Evolutionary conservation across 129 eudicot species (phyloP).

Genomic region (Flaveria trinervia): DNA sequence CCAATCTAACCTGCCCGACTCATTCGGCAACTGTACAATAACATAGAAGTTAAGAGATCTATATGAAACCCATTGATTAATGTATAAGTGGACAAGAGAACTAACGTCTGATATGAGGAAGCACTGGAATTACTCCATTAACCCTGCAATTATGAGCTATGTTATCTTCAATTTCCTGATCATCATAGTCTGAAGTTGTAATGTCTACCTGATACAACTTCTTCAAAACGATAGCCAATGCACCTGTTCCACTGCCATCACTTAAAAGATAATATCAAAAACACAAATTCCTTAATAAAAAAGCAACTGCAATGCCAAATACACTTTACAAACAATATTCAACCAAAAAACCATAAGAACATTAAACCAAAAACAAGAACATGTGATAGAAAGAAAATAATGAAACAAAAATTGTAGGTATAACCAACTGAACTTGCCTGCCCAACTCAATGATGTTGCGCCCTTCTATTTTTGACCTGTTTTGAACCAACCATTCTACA

Average conservation of each 20-base stretch:
- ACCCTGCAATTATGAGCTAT: slow-evolving; percentile 82
- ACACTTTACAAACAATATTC: neutral
- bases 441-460: slow-evolving; percentile 72
- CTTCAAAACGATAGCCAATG: slow-evolving; percentile 76
- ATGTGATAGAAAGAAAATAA: neutral
- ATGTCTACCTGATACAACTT: slow-evolving; percentile 69
- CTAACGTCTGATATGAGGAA: slow-evolving; percentile 90
- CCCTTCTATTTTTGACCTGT: slow-evolving; percentile 62
- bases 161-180: slow-evolving; percentile 87
- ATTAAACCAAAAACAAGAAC: neutral
- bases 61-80: neutral
- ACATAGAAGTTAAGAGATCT: neutral
- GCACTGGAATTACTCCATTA: slow-evolving; percentile 71
- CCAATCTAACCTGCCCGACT: neutral
- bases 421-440: slow-evolving; percentile 47
- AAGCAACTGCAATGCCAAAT: neutral
- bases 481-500: slow-evolving; percentile 82
- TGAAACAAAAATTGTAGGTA: slow-evolving; percentile 15
- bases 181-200: slow-evolving; percentile 95
- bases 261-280: slow-evolving; percentile 19
- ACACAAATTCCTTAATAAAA: slow-evolving; percentile 14
- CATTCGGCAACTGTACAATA: neutral
- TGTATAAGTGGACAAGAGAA: slow-evolving; percentile 15
- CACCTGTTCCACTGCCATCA: slow-evolving; percentile 92
- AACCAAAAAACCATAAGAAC: slow-evolving; percentile 6